Conservation (phyloP, 2,329 filamentous ascomycete species). For the Ascochyta pisi region DNA sequence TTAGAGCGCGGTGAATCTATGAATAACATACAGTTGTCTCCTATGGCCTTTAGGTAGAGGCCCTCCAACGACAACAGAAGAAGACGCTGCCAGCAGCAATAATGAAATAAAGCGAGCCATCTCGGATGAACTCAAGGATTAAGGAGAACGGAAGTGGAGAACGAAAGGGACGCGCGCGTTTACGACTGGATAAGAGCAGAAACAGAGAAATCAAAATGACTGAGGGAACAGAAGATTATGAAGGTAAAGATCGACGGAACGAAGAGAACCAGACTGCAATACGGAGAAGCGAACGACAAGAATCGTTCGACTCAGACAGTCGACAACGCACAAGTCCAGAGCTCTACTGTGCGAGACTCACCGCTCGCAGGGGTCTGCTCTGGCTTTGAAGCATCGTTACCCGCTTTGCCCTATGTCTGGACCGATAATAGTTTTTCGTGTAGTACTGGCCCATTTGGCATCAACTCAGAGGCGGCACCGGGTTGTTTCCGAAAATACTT, state of each 20-base stretch:
- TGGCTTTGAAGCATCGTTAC: conserved; percentile 50
- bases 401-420: conserved; percentile 49
- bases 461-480: conserved; percentile 34
- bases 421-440: conserved; percentile 33
- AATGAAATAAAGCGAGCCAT: conserved; percentile 35
- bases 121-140: conserved; percentile 22
- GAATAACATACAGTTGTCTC: conserved; percentile 37
- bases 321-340: conserved; percentile 35
- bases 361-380: conserved; percentile 31
- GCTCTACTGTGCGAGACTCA: conserved; percentile 30
- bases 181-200: conserved; percentile 26
- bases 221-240: conserved; percentile 36
- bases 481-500: conserved; percentile 22
- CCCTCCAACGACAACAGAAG: conserved; percentile 37
- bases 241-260: conserved; percentile 43
- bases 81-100: conserved; percentile 50
- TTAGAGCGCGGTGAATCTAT: not conserved
- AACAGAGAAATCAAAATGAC: conserved; percentile 30
- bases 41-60: conserved; percentile 41
- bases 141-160: conserved; percentile 30
- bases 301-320: conserved; percentile 35
- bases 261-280: conserved; percentile 30
- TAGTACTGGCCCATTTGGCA: conserved; percentile 44
- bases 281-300: conserved; percentile 27
- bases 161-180: conserved; percentile 28